Conservation (phyloP, 768 basidiomycete species). For the Galerina sulciceps region DNA sequence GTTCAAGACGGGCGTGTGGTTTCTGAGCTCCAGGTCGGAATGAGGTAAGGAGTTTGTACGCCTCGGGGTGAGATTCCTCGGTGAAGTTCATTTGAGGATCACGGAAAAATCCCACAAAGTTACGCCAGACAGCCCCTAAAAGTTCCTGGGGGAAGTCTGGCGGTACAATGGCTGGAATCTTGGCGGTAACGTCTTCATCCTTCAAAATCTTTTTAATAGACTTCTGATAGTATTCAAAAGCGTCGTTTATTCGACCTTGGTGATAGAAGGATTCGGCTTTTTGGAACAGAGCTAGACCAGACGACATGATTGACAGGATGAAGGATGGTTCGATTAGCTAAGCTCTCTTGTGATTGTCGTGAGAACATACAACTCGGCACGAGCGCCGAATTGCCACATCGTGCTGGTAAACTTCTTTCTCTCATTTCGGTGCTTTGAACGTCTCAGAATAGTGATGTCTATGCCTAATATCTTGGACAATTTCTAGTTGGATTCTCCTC, state of each 20-base stretch:
- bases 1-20: constrained; percentile 1
- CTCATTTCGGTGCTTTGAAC: no score
- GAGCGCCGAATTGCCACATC: no score
- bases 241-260: background rate
- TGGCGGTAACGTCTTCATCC: constrained; percentile 2
- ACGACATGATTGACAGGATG: background rate
- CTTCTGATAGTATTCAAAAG: constrained; percentile 3
- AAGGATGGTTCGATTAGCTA: background rate
- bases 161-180: constrained; percentile 4
- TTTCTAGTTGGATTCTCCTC: no score
- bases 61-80: constrained; percentile 4
- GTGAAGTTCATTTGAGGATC: constrained; percentile 4
- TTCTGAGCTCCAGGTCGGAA: constrained; percentile 2
- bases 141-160: constrained; percentile 8
- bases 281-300: constrained; percentile 4
- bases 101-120: constrained; percentile 3
- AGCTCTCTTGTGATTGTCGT: background rate
- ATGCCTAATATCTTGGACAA: no score
- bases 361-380: no score
- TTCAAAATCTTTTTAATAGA: constrained; percentile 6
- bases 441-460: no score
- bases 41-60: constrained; percentile 4
- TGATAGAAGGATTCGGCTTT: background rate
- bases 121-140: constrained; percentile 3
- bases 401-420: no score